A percentile compares a stretch with the other conserved stretches of the same genome.
phyloP scores from a whole-genome alignment of 768 basidiomycete genomes.

The Termitomyces sp. region DNA sequence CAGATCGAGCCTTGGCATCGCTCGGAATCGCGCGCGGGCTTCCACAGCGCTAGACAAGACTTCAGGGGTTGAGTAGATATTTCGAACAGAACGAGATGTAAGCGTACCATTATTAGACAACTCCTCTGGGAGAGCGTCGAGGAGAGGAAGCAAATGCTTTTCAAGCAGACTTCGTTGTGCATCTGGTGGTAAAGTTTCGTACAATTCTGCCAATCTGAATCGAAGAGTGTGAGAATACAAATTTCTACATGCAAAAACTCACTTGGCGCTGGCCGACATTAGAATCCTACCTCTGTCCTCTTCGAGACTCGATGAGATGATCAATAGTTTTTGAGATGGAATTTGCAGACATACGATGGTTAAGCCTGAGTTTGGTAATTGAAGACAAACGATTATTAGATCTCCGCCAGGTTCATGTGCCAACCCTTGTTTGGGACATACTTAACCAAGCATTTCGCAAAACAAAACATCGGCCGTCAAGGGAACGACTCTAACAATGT shows the following conservation, averaged over 20 bases:
- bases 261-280: background rate
- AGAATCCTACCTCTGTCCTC: too few species aligned
- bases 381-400: background rate
- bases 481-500: too few species aligned
- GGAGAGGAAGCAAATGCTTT: constrained; percentile 42
- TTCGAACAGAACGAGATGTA: background rate
- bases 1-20: constrained; percentile 47
- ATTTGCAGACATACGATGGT: too few species aligned
- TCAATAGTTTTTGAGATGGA: too few species aligned
- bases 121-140: constrained; percentile 37
- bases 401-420: background rate
- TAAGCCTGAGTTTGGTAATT: background rate
- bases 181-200: constrained; percentile 48
- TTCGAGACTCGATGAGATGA: too few species aligned
- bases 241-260: background rate
- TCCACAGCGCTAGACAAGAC: constrained; percentile 35
- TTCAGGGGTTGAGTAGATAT: constrained; percentile 6
- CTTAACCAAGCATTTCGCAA: too few species aligned
- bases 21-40: constrained; percentile 29
- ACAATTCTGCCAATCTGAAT: constrained; percentile 41
- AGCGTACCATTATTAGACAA: constrained; percentile 30
- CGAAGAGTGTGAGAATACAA: background rate
- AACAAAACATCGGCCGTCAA: too few species aligned
- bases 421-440: background rate
- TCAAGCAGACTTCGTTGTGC: constrained; percentile 45